Conservation (phyloP, 345 rosid species). For the Anastatica hierochuntica region DNA sequence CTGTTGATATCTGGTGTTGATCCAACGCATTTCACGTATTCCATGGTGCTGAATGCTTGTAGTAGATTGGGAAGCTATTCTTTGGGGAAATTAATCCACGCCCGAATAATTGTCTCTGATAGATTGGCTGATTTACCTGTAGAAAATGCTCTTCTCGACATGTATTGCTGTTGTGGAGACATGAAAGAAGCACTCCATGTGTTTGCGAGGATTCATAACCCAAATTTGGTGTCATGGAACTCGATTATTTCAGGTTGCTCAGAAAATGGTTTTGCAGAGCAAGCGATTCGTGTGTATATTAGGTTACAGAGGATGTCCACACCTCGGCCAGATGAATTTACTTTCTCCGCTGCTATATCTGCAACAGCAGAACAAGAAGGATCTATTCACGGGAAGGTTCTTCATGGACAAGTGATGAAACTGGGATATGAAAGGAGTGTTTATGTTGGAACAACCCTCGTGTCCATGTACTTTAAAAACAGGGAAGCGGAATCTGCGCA, state of each 20-base stretch:
- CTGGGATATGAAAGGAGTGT: constrained; percentile 42
- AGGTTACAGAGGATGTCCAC: constrained; percentile 26
- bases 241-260: constrained; percentile 60
- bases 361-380: constrained; percentile 34
- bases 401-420: constrained; percentile 53
- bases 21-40: constrained; percentile 61
- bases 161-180: constrained; percentile 66
- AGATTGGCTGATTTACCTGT: constrained; percentile 51
- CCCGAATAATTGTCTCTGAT: constrained; percentile 36
- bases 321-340: constrained; percentile 67
- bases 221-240: constrained; percentile 77
- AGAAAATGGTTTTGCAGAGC: constrained; percentile 47
- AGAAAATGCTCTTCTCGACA: constrained; percentile 73
- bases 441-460: constrained; percentile 54
- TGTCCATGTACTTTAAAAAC: constrained; percentile 68
- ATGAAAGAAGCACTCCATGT: constrained; percentile 30
- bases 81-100: constrained; percentile 46
- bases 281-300: constrained; percentile 46
- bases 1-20: constrained; percentile 46
- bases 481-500: constrained; percentile 45
- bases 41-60: constrained; percentile 62
- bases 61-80: constrained; percentile 38
- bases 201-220: constrained; percentile 38
- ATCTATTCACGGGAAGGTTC: constrained; percentile 41
- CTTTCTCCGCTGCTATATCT: constrained; percentile 58